Base-by-base conservation (phyloP, 441 rosid species). In the Eruca vesicaria region DNA sequence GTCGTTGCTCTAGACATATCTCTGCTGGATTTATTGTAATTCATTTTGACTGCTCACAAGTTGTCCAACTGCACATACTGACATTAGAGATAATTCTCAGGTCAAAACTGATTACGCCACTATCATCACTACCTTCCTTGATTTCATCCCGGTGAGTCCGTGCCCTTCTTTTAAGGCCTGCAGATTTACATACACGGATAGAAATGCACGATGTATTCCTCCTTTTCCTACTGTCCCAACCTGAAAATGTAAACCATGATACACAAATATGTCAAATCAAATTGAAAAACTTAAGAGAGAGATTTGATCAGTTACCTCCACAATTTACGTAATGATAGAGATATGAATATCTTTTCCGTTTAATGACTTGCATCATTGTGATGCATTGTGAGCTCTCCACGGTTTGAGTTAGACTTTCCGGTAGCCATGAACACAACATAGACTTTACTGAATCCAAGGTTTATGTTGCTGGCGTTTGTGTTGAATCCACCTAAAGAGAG, bases 301-400 rank as follows among this genome's bases (percentile, higher is more conserved):
- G 43, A 36, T 36, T 10, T 36, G 43, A 36, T 36, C 43, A 10
- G n/a, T 36, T 36, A 36, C n/a, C 43, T 36, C n/a, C 12, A 12
- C 9, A 36, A 4, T 10, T 36, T 12, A 12, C 43, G 43, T 36
- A 36, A 11, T 36, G 43, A 36, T 36, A 36, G 43, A 36, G n/a
- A 36, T 11, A 36, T 91, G 95, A 53, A 94, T 88, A 68, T 94
- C 98, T 80, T 87, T 83, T 32, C 90, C 93, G 29, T 82, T 23
- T 94, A 41, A 91, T 86, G 3, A 94, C 89, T 86, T 94, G 96
- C 96, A 94, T 91, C 96, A 94, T 89, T 33, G 98, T 94, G 28
- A 89, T 89, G 85, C 95, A 90, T 45, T 94, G 94, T 69, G 98
- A 94, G 52, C 97, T 94, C 83, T 91, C 98, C 0, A 91, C 84